These are phyloP conservation scores for Brassica napus DNA, from an alignment of 345 rosid genomes.

Conservation along the genomic window Da-Ae NC_063450.1:49789001-49789500, in stretches of 20 bases:
- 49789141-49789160: conserved; percentile 10
- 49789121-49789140: conserved; percentile 4
- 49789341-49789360: conserved; percentile 91
- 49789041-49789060: conserved; percentile 88
- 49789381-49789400: neutral
- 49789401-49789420: neutral
- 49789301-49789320: conserved; percentile 94
- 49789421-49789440: no score
- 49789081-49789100: conserved; percentile 40
- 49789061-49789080: conserved; percentile 76
- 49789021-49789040: conserved; percentile 62
- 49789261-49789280: conserved; percentile 99
- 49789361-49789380: conserved; percentile 16
- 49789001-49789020: conserved; percentile 61
- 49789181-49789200: neutral
- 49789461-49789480: no score
- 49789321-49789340: conserved; percentile 96
- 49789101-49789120: neutral
- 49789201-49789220: conserved; percentile 52
- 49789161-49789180: neutral
- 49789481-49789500: no score
- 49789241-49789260: conserved; percentile 93
- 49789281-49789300: conserved; percentile 98
- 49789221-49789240: conserved; percentile 78
- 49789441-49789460: no score